Percentiles rank a stretch among this genome's conserved stretches.
phyloP scores from a whole-genome alignment of 2,329 filamentous ascomycete genomes.

The Pseudogymnoascus destructans region DNA sequence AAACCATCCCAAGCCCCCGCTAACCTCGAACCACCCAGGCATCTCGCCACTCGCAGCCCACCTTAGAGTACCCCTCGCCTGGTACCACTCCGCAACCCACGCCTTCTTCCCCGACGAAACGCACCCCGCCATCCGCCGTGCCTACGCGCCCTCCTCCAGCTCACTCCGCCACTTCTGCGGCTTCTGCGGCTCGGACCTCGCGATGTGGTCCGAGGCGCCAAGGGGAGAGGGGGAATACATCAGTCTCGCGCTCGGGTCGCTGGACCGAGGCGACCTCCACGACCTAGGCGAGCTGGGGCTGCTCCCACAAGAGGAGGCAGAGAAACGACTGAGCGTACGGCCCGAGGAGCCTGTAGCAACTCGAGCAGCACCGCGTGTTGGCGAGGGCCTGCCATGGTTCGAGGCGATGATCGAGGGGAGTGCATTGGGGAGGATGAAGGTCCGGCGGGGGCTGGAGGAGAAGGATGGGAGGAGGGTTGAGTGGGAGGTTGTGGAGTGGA shows the following conservation, averaged over 20 bases:
- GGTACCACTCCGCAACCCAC: constrained; percentile 65
- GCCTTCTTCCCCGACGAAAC: constrained; percentile 71
- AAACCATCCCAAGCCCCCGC: constrained; percentile 11
- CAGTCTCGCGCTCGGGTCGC: constrained; percentile 66
- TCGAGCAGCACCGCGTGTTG: constrained; percentile 23
- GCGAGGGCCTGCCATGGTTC: constrained; percentile 65
- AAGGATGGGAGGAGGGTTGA: constrained; percentile 57
- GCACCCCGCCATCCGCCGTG: constrained; percentile 49
- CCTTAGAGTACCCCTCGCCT: constrained; percentile 67
- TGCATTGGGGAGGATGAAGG: constrained; percentile 53
- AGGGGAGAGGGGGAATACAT: constrained; percentile 62
- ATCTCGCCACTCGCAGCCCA: constrained; percentile 66
- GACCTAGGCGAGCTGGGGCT: constrained; percentile 62
- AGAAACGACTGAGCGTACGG: constrained; percentile 23
- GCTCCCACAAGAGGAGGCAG: constrained; percentile 38
- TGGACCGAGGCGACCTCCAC: constrained; percentile 56
- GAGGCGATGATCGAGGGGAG: constrained; percentile 70
- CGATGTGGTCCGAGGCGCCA: constrained; percentile 69
- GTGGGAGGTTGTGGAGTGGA: constrained; percentile 76
- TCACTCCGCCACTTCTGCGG: constrained; percentile 75
- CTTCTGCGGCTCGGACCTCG: constrained; percentile 76
- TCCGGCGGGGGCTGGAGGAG: constrained; percentile 39
- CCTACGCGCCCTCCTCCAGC: constrained; percentile 46
- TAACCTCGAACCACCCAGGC: constrained; percentile 34
- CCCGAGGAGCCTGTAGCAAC: constrained; percentile 1